phyloP scores from a whole-genome alignment of 495 filamentous ascomycete species.

The Aspergillus sparsus region DNA sequence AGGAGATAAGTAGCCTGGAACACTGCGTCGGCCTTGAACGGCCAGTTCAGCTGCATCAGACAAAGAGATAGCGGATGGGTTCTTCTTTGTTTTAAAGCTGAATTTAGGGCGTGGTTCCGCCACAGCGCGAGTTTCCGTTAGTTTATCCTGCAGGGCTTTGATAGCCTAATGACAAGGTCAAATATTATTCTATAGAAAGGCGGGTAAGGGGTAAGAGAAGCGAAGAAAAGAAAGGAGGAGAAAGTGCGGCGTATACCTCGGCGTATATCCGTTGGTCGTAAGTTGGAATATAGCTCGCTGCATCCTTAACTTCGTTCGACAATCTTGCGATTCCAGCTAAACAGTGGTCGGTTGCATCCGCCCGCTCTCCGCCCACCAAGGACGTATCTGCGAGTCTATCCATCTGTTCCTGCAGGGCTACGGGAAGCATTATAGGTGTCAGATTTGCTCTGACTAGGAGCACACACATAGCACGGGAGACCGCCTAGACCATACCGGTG shows the following conservation, averaged over 20 bases:
- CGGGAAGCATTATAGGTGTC: conserved; percentile 13
- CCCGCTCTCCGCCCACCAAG: conserved; percentile 57
- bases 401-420: conserved; percentile 65
- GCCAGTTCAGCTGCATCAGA: conserved; percentile 57
- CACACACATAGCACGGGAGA: conserved; percentile 17
- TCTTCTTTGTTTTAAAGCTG: conserved; percentile 69
- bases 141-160: conserved; percentile 65
- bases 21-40: conserved; percentile 43
- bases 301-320: conserved; percentile 68
- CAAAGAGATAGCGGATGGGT: conserved; percentile 56
- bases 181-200: background rate
- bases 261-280: conserved; percentile 77
- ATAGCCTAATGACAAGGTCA: conserved; percentile 52
- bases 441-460: conserved; percentile 20
- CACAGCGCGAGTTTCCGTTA: conserved; percentile 57
- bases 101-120: conserved; percentile 70
- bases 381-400: conserved; percentile 52
- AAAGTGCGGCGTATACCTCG: conserved; percentile 47
- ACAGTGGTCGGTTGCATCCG: conserved; percentile 67
- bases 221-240: conserved; percentile 4
- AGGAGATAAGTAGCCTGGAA: conserved; percentile 46
- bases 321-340: conserved; percentile 65
- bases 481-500: conserved; percentile 51
- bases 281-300: conserved; percentile 66
- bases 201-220: conserved; percentile 3